A percentile compares a stretch with the other conserved stretches of the same genome.
Conservation (phyloP, 2,329 filamentous ascomycete species). For the Paecilomyces fulvus region DNA sequence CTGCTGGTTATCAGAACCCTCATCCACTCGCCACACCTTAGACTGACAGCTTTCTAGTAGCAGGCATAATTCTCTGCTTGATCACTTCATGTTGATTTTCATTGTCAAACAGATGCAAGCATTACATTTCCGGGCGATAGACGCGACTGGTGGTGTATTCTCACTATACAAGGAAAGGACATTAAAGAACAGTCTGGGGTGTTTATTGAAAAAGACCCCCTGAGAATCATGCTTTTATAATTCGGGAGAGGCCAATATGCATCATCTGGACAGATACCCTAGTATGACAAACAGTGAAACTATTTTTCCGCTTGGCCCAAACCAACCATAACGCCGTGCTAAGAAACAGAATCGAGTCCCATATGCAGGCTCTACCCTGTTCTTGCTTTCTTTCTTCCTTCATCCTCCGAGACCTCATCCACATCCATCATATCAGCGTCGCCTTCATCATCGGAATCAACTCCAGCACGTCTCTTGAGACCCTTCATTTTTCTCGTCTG, state of each 20-base stretch:
- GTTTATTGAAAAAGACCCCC: neutral
- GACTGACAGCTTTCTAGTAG: neutral
- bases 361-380: slow-evolving; percentile 19
- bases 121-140: neutral
- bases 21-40: neutral
- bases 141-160: neutral
- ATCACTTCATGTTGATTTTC: neutral
- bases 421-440: slow-evolving; percentile 43
- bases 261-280: neutral
- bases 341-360: slow-evolving; percentile 17
- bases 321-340: slow-evolving; percentile 6
- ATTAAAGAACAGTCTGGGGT: neutral
- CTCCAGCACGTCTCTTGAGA: slow-evolving; percentile 70
- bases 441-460: slow-evolving; percentile 47
- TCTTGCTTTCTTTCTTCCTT: slow-evolving; percentile 24
- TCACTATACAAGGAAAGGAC: neutral
- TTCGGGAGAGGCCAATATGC: neutral
- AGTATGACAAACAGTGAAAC: neutral
- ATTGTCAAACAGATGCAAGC: neutral
- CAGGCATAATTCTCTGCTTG: neutral
- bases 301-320: neutral
- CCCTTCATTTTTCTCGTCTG: slow-evolving; percentile 99
- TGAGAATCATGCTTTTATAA: neutral
- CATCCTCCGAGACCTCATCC: slow-evolving; percentile 30
- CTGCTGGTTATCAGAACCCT: neutral